Conservation (phyloP, 805 yeast genomes). For the Saccharomycopsis sp. region DNA sequence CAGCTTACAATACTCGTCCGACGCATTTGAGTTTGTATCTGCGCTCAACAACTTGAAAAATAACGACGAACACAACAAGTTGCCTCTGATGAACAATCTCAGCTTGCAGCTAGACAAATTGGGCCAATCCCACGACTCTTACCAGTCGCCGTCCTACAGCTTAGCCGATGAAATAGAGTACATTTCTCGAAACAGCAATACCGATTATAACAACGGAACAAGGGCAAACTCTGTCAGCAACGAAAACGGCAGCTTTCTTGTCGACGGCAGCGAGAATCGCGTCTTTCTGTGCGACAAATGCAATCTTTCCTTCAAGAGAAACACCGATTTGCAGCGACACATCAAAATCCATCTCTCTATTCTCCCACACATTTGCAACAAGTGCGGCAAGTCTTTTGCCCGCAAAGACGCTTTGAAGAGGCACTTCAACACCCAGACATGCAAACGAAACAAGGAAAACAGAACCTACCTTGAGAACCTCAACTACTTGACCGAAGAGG, state of each 20-base stretch:
- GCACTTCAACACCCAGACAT: conserved; percentile 65
- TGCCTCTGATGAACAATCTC: neutral
- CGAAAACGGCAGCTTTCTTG: neutral
- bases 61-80: neutral
- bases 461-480: conserved; percentile 19
- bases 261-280: conserved; percentile 24
- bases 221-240: neutral
- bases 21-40: conserved; percentile 15
- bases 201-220: too few species aligned
- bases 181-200: too few species aligned
- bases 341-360: conserved; percentile 65
- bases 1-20: conserved; percentile 9
- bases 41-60: conserved; percentile 10
- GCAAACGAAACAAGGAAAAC: conserved; percentile 60
- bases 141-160: too few species aligned
- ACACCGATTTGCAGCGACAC: conserved; percentile 54
- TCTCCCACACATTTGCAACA: conserved; percentile 65
- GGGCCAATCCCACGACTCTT: too few species aligned
- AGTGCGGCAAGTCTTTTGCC: conserved; percentile 78
- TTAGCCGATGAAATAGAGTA: too few species aligned
- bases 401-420: conserved; percentile 74
- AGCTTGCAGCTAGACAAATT: too few species aligned
- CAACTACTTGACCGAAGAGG: conserved; percentile 17
- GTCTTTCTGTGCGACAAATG: conserved; percentile 54
- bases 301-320: conserved; percentile 52